Base-by-base conservation (phyloP, 495 filamentous ascomycete genomes). In the Rhypophila decipiens region DNA sequence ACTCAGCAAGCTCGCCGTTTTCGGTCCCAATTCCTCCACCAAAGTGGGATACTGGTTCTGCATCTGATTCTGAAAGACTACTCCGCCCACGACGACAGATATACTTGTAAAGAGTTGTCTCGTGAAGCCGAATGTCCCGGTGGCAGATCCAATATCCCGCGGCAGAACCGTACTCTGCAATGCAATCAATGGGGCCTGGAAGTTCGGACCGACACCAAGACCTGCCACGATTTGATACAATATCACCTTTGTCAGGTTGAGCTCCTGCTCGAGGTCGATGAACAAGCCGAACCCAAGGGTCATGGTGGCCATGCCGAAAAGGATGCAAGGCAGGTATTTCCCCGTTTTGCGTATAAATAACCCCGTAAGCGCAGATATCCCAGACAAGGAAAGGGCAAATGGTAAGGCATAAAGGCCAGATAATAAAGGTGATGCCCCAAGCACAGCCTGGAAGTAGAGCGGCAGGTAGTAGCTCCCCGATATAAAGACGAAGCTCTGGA, bases 361-460 rank as follows among this genome's bases (percentile, higher is more conserved):
- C 24, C 89, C 90, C 0, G 79, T 82, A 1, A 51, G 52, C 7
- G 73, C 79, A n/a, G 85, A 86, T 18, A 71, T 56, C 52, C 87
- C 31, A 18, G 86, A 86, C 12, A 94, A 75, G 1, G 80, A 71
- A 42, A 94, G 56, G 13, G 83, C 85, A 52, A 83, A 82, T 3
- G 89, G 85, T 9, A 95, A 75, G 17, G 89, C 69, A 60, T 89
- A 89, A 34, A 94, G 82, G 24, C 89, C 90, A 24, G 82, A 86
- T 5, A 86, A 61, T 48, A 95, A 77, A 0, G 89, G 86, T 11
- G 75, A 69, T 10, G 81, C 79, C 2, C 85, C 81, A 5, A 90
- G 77, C 11, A 88, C 85, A 29, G 81, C 76, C 61, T 88, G 85
- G 66, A 86, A 86, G 66, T 88, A 90, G 33, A 91, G 73, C 0